Evolutionary conservation across 1,284 basidiomycete genomes (phyloP).

Genomic region (Trichosporon ovoides): DNA sequence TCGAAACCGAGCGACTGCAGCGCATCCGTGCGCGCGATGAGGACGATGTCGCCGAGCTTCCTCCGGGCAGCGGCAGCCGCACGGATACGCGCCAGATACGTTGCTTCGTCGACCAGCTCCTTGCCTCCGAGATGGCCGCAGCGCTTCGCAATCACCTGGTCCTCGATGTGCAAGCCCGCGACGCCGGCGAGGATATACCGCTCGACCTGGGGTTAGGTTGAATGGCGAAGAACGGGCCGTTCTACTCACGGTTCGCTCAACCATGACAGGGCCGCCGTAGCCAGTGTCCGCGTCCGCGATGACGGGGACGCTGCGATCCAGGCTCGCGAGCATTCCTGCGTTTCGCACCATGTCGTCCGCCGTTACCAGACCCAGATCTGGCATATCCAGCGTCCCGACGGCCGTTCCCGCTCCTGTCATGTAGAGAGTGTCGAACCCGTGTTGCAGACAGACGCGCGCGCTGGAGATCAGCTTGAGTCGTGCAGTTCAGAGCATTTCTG

Average conservation of each 20-base stretch:
- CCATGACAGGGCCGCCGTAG: constrained; percentile 71
- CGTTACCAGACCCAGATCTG: constrained; percentile 74
- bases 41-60: constrained; percentile 64
- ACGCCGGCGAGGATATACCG: constrained; percentile 67
- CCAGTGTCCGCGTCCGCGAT: constrained; percentile 79
- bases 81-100: constrained; percentile 57
- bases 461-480: no score
- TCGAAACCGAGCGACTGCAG: constrained; percentile 55
- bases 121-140: constrained; percentile 76
- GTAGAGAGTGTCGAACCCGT: constrained; percentile 60
- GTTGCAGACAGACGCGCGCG: constrained; percentile 68
- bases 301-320: constrained; percentile 49
- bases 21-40: constrained; percentile 77
- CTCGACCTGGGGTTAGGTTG: constrained; percentile 51
- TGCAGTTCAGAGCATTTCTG: no score
- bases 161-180: constrained; percentile 72
- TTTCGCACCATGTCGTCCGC: constrained; percentile 66
- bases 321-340: constrained; percentile 61
- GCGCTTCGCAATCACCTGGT: constrained; percentile 75
- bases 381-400: constrained; percentile 66
- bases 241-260: constrained; percentile 36
- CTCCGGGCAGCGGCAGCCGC: constrained; percentile 69
- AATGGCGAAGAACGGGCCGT: background rate
- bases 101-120: constrained; percentile 55
- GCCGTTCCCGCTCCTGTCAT: constrained; percentile 64